phyloP scores from a whole-genome alignment of 768 basidiomycete genomes.

The Suillus subaureus region DNA sequence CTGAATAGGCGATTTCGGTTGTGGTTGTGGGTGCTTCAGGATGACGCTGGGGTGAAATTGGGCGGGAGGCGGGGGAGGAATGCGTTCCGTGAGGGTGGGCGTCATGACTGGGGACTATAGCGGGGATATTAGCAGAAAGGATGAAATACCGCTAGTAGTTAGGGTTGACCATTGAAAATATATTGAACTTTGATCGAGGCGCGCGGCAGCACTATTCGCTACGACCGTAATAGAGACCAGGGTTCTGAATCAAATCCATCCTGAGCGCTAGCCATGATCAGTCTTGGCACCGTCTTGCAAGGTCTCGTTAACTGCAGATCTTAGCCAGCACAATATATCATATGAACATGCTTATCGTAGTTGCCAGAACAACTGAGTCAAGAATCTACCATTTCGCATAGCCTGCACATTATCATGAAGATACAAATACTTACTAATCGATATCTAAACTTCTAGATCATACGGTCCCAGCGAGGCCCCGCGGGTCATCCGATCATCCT shows the following conservation, averaged over 20 bases:
- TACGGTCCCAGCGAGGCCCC: no score
- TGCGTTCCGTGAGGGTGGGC: not conserved
- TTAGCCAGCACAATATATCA: no score
- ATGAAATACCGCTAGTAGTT: not conserved
- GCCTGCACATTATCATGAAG: no score
- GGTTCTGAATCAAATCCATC: not conserved
- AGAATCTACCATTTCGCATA: no score
- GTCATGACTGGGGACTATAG: conserved; percentile 2
- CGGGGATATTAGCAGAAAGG: not conserved
- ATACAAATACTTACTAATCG: no score
- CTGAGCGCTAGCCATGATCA: no score
- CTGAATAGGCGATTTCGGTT: not conserved
- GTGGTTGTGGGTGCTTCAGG: not conserved
- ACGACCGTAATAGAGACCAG: not conserved
- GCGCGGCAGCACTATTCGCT: not conserved
- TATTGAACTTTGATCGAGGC: not conserved
- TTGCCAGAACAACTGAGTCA: no score
- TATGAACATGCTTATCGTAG: no score
- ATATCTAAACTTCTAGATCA: no score
- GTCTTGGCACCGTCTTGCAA: no score
- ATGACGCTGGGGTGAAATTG: not conserved
- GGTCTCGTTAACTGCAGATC: no score
- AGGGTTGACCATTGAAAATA: not conserved
- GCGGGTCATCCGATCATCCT: no score
- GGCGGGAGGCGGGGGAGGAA: not conserved